Evolutionary conservation across 23 red algal species (phyloP), one percentile per base, ranked within the genome.

Genomic region (Gracilaria domingensis): DNA sequence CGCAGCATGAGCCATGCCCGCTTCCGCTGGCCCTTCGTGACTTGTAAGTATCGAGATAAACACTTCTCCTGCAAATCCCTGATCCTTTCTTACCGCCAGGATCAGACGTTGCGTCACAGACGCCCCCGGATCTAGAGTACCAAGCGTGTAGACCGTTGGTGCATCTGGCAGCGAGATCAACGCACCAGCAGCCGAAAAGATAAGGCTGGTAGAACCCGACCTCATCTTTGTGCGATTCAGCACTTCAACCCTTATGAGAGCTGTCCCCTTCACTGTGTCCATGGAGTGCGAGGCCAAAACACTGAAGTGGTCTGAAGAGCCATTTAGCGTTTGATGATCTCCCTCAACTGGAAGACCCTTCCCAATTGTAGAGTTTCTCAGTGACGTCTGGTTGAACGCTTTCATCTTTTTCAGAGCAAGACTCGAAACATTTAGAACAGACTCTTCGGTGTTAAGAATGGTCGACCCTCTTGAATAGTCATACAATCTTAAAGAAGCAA

Each of bases 401-500:
- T 70, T 69, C 83, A 87, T 79, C 45, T 72, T 82, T 38, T 34
- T 50, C 37, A 59, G 71, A 44, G 92, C 54, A 26, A 80, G 70
- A 4, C 40, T 38, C 23, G 83, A 57, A 29, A 49, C 80, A 23
- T 82, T 74, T 8, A 94, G 65, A 25, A 88, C 83, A 23, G 83
- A 29, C 34, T 94, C 92, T 56, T 94, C 92, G 9, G 92, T 82
- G 13, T 17, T 69, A 4, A 94, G 81, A 24, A 71, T 82, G 16
- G 82, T 58, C 42, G 80, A 75, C 0, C 80, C 79, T 79, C 69
- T 39, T 39, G 92, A 62, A 42, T 83, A 83, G 58, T 88, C 92
- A 38, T 81, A 66, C 40, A 94, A 73, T 36, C 92, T 64, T 1
- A 83, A 94, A n/a, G 92, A 78, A 29, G 92, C 82, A 61, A 94